phyloP scores from a whole-genome alignment of 805 yeast species.

The Starmerella bombicola region DNA sequence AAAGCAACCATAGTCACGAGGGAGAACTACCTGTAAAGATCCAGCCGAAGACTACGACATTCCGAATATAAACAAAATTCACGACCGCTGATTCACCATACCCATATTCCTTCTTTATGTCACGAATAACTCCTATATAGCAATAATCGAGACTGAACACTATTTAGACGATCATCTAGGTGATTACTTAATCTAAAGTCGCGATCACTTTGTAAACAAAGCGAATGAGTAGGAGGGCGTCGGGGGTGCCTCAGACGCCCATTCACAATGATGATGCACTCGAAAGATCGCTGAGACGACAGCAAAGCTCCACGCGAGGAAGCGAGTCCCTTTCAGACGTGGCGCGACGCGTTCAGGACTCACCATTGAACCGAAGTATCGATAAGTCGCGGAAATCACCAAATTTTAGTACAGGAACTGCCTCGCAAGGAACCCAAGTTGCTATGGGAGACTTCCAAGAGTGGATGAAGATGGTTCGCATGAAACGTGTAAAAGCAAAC shows the following conservation, averaged over 20 bases:
- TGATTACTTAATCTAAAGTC: not conserved
- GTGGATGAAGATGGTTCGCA: conserved; percentile 65
- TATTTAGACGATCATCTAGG: too few relatives aligned
- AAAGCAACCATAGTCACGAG: too few relatives aligned
- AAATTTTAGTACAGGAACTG: not conserved
- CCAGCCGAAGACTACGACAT: too few relatives aligned
- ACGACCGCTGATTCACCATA: too few relatives aligned
- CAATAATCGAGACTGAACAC: too few relatives aligned
- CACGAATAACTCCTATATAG: too few relatives aligned
- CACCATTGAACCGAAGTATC: conserved; percentile 8
- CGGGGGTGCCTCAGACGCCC: conserved; percentile 15
- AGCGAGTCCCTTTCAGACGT: conserved; percentile 11
- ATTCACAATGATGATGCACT: conserved; percentile 12
- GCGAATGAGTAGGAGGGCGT: conserved; percentile 1
- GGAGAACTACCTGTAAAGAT: too few relatives aligned
- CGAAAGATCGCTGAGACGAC: conserved; percentile 14
- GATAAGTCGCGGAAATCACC: not conserved
- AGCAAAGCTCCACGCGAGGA: conserved; percentile 5
- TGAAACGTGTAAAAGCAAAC: conserved; percentile 67
- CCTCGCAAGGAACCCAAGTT: not conserved
- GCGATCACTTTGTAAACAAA: not conserved
- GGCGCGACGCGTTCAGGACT: conserved; percentile 14
- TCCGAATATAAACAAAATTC: too few relatives aligned
- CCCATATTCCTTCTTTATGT: too few relatives aligned
- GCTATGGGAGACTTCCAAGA: conserved; percentile 42